Evolutionary conservation across 306 rosid genomes (phyloP).

Genomic region (Parietaria judaica): DNA sequence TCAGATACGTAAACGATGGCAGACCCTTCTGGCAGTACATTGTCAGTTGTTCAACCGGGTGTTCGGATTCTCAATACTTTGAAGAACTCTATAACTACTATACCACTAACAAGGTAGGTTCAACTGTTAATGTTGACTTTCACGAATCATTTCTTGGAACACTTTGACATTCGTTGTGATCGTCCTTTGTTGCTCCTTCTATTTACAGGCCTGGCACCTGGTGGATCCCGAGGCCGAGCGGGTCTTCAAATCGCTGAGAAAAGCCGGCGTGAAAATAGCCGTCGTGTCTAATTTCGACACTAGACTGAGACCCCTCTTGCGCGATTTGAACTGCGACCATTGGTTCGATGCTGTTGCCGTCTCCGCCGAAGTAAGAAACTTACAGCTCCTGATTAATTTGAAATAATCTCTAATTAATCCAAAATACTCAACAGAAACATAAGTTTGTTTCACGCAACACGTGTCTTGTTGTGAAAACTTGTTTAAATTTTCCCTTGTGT

Average conservation of each 20-base stretch:
- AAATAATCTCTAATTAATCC: too few species aligned
- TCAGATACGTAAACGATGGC: conserved; percentile 92
- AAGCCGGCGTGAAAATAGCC: conserved; percentile 78
- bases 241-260: conserved; percentile 60
- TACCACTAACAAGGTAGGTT: conserved; percentile 68
- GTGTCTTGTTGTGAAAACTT: too few species aligned
- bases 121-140: conserved; percentile 3
- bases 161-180: conserved; percentile 5
- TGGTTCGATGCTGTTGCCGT: conserved; percentile 99
- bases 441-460: too few species aligned
- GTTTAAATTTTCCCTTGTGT: too few species aligned
- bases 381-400: too few species aligned
- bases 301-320: conserved; percentile 74
- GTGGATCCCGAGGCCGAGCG: conserved; percentile 76
- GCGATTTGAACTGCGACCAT: conserved; percentile 64
- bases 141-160: background rate
- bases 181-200: conserved; percentile 5
- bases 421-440: too few species aligned
- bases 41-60: conserved; percentile 84
- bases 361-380: conserved; percentile 70
- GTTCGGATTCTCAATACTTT: conserved; percentile 87
- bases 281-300: conserved; percentile 91
- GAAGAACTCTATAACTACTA: conserved; percentile 88
- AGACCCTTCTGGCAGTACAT: conserved; percentile 97
- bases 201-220: conserved; percentile 88